Percentiles rank a stretch among this genome's conserved stretches.
phyloP scores from a whole-genome alignment of 108 stramenopile genomes.

The Skeletonema costatum region DNA sequence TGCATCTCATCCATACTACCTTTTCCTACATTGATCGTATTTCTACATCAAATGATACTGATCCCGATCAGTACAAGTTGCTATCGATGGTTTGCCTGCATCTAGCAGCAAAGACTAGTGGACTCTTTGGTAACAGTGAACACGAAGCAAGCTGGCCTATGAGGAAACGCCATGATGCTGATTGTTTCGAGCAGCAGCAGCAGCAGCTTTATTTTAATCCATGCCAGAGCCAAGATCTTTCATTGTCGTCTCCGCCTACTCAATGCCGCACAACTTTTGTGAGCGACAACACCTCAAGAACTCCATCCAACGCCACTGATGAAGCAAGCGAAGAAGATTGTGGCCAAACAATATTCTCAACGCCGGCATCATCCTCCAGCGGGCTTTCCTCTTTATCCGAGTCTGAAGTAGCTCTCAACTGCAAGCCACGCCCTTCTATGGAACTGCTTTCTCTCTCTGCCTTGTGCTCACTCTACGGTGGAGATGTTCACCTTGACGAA shows the following conservation, averaged over 20 bases:
- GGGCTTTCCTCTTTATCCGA: neutral
- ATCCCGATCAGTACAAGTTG: conserved; percentile 3
- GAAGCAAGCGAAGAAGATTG: neutral
- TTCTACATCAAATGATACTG: neutral
- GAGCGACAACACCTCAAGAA: neutral
- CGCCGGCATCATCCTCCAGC: neutral
- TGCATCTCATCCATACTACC: neutral
- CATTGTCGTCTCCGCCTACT: neutral
- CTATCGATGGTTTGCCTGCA: conserved; percentile 7
- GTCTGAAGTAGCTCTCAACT: neutral
- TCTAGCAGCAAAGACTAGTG: neutral
- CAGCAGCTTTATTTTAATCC: neutral
- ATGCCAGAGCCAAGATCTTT: neutral
- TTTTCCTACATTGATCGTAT: conserved; percentile 4
- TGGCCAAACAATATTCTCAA: conserved; percentile 1
- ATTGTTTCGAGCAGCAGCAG: neutral
- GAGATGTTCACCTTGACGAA: neutral
- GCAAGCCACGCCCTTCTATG: neutral
- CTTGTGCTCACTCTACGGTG: neutral
- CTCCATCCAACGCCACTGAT: neutral
- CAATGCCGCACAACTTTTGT: neutral
- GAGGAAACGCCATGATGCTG: neutral
- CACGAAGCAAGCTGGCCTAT: neutral
- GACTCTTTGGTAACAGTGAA: neutral
- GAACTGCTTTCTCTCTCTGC: neutral